Conservation (phyloP, 495 filamentous ascomycete genomes). For the Hypoxylon fuscum region DNA sequence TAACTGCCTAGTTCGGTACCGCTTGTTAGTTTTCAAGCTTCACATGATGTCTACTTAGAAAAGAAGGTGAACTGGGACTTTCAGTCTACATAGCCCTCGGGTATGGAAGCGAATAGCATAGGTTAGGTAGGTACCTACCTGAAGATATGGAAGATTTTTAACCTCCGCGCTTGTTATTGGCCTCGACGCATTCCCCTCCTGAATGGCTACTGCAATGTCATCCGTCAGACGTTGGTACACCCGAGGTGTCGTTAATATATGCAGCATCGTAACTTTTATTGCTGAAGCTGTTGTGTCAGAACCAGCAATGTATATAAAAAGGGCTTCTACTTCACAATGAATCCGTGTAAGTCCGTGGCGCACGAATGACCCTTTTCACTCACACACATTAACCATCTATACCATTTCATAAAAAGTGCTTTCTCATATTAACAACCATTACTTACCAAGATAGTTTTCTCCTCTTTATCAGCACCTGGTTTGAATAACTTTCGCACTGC, state of each 20-base stretch:
- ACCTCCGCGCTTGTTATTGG: conserved; percentile 53
- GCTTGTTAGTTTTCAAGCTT: neutral
- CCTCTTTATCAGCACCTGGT: neutral
- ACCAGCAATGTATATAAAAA: conserved; percentile 64
- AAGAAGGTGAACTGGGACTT: no score
- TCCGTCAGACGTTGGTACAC: conserved; percentile 63
- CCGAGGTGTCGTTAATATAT: conserved; percentile 57
- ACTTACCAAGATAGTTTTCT: neutral
- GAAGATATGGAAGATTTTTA: conserved; percentile 55
- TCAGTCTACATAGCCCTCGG: no score
- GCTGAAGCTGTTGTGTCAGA: conserved; percentile 70
- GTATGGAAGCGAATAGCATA: no score
- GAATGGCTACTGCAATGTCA: conserved; percentile 61
- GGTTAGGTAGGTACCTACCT: conserved; percentile 33
- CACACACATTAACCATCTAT: conserved; percentile 28
- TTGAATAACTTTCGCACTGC: conserved; percentile 17
- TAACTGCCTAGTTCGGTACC: conserved; percentile 41
- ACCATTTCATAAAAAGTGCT: conserved; percentile 7
- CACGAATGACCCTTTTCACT: conserved; percentile 34
- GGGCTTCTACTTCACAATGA: conserved; percentile 41
- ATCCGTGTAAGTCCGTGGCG: conserved; percentile 32
- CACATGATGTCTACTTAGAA: neutral
- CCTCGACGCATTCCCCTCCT: conserved; percentile 42
- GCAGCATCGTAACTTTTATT: conserved; percentile 63
- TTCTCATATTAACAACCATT: neutral